Evolutionary conservation across 23 red algal species (phyloP).

Genomic region (Gracilariopsis chorda): DNA sequence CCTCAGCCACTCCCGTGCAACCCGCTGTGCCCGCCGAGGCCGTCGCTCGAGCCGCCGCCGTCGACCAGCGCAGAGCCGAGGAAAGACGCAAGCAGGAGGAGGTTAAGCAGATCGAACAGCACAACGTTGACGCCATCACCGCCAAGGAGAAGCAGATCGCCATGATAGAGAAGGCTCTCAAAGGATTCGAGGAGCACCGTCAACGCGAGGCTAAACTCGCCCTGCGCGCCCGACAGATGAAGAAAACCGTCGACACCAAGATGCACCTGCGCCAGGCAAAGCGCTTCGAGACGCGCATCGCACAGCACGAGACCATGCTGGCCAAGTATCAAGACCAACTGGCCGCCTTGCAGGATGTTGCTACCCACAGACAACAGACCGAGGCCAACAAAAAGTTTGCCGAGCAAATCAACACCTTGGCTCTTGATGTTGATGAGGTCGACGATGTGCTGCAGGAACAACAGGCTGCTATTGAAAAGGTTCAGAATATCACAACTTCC

Average conservation of each 20-base stretch:
- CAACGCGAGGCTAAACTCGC: slow-evolving; percentile 33
- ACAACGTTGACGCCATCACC: slow-evolving; percentile 29
- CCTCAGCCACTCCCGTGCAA: not conserved
- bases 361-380: not conserved
- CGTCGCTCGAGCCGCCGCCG: not conserved
- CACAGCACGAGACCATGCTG: slow-evolving; percentile 22
- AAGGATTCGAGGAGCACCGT: slow-evolving; percentile 41
- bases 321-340: slow-evolving; percentile 22
- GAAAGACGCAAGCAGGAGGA: not conserved
- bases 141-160: slow-evolving; percentile 46
- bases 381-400: slow-evolving; percentile 26
- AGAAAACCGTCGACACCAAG: slow-evolving; percentile 25
- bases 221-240: not conserved
- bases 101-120: not conserved
- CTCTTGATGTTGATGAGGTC: slow-evolving; percentile 31
- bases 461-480: not conserved
- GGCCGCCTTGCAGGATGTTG: slow-evolving; percentile 29
- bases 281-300: slow-evolving; percentile 32
- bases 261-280: slow-evolving; percentile 25
- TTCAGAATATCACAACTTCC: not conserved
- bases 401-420: not conserved
- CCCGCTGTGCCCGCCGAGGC: not conserved
- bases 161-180: slow-evolving; percentile 14
- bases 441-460: slow-evolving; percentile 32
- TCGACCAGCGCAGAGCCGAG: not conserved